These are phyloP conservation scores for Fibroporia radiculosa DNA, from an alignment of 768 basidiomycete species.

Conservation along the genomic window DNA sequence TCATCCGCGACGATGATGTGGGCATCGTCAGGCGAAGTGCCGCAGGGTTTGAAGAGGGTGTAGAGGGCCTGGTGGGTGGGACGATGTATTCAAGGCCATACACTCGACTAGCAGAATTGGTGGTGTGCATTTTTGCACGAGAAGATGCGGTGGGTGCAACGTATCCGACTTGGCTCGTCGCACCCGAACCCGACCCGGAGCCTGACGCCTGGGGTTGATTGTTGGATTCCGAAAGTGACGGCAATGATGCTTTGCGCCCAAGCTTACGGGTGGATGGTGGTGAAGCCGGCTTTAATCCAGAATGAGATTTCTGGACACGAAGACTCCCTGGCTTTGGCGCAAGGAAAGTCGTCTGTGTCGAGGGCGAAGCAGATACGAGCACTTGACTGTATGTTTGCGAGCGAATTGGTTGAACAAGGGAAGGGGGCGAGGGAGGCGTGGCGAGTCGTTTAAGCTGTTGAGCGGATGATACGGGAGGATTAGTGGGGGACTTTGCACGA, in stretches of 20 bases:
- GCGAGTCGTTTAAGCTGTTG: slow-evolving; percentile 63
- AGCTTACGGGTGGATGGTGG: slow-evolving; percentile 56
- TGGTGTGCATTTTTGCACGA: slow-evolving; percentile 60
- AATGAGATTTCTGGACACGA: slow-evolving; percentile 79
- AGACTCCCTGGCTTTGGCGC: slow-evolving; percentile 66
- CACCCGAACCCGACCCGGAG: slow-evolving; percentile 33
- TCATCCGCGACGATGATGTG: slow-evolving; percentile 61
- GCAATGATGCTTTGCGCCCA: slow-evolving; percentile 71
- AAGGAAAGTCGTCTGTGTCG: slow-evolving; percentile 48
- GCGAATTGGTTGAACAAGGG: slow-evolving; percentile 39
- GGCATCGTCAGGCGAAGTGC: slow-evolving; percentile 85
- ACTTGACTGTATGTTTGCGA: slow-evolving; percentile 53
- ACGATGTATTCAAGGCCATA: slow-evolving; percentile 53
- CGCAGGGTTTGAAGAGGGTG: slow-evolving; percentile 69
- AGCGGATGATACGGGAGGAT: slow-evolving; percentile 62
- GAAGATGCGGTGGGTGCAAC: slow-evolving; percentile 78
- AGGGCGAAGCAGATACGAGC: slow-evolving; percentile 38
- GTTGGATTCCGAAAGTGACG: slow-evolving; percentile 56
- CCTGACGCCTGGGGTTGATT: slow-evolving; percentile 48
- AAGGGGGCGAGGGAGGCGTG: slow-evolving; percentile 64
- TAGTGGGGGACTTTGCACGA: slow-evolving; percentile 65
- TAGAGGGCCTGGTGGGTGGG: slow-evolving; percentile 73
- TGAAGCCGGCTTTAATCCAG: slow-evolving; percentile 70
- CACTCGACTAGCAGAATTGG: slow-evolving; percentile 53
- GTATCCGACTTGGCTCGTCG: slow-evolving; percentile 38